These are phyloP conservation scores for Lumnitzera racemosa DNA, from an alignment of 345 rosid genomes.

Conservation along the genomic window DNA sequence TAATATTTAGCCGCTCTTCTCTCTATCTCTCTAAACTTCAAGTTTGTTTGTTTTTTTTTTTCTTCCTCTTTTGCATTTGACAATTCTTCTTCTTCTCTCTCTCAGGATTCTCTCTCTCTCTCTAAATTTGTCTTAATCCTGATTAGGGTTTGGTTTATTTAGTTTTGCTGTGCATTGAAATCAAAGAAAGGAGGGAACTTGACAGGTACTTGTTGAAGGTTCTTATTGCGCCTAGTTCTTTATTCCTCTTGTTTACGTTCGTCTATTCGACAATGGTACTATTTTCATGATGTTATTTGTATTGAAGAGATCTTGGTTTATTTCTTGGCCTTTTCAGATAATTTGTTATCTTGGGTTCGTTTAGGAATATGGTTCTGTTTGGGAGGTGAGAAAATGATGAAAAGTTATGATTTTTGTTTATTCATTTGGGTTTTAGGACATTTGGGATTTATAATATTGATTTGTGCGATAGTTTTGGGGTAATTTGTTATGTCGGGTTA, in stretches of 20 bases:
- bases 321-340: neutral
- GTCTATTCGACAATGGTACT: neutral
- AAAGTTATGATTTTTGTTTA: neutral
- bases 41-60: conserved; percentile 11
- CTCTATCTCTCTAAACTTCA: conserved; percentile 9
- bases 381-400: neutral
- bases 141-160: conserved; percentile 30
- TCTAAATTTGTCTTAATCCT: conserved; percentile 4
- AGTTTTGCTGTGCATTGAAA: conserved; percentile 41
- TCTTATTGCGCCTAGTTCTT: conserved; percentile 3
- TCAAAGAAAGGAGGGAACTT: conserved; percentile 22
- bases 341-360: conserved; percentile 2
- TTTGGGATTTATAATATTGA: neutral
- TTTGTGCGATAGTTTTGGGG: neutral
- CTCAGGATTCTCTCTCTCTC: neutral
- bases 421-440: conserved; percentile 5
- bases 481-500: neutral
- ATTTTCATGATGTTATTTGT: neutral
- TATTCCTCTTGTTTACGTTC: neutral
- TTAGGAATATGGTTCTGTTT: neutral
- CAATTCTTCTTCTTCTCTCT: conserved; percentile 1
- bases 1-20: conserved; percentile 16
- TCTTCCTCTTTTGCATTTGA: conserved; percentile 6
- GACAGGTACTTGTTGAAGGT: conserved; percentile 23
- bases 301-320: neutral